Base-by-base conservation (phyloP, 2,329 filamentous ascomycete species). In the Aspergillus pseudoviridinutans region DNA sequence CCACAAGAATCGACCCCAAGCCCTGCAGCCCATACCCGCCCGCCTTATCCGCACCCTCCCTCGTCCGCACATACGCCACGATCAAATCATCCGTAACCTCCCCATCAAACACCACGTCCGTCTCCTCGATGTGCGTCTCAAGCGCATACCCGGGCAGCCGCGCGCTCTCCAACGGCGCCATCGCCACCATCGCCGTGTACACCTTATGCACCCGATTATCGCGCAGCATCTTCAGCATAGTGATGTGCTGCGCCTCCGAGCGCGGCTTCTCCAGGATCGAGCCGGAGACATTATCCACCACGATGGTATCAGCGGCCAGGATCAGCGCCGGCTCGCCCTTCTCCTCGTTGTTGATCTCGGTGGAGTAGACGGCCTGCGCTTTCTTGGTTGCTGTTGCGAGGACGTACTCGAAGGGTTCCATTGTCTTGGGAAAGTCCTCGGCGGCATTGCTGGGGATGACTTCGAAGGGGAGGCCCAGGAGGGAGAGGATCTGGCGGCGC, bases 21-120 rank as follows among this genome's bases (percentile, higher is more conserved):
- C 93, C 94, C 76, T 99, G 94, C 54, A 99, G 84, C 1, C 91
- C 94, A 74, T 99, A 99, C 0, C 94, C 94, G 2, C 94, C 94
- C 0, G 94, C 94, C 80, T 97, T 99, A 75, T 97, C 94, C 10
- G 86, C 92, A 1, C 94, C 94, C 79, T 99, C 94, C 55, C 93
- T 82, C 24, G 93, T 97, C 58, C 71, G 69, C 52, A 83, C 80
- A 72, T 83, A 83, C 54, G 84, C 84, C 65, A 91, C 79, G 58
- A 97, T 87, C 64, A 96, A 83, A 58, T 96, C 92, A 76, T 99
- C 93, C 14, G 86, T 85, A 4, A 87, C 80, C 47, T 83, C 84
- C 58, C 80, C 76, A 70, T 92, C 91, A 75, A 99, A 99, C 70
- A 84, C 85, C n/a, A 99, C 94, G 60, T 82, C 84, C 49, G 93